phyloP scores from a whole-genome alignment of 1,284 basidiomycete species.

The Melampsora abietis-canadensis region DNA sequence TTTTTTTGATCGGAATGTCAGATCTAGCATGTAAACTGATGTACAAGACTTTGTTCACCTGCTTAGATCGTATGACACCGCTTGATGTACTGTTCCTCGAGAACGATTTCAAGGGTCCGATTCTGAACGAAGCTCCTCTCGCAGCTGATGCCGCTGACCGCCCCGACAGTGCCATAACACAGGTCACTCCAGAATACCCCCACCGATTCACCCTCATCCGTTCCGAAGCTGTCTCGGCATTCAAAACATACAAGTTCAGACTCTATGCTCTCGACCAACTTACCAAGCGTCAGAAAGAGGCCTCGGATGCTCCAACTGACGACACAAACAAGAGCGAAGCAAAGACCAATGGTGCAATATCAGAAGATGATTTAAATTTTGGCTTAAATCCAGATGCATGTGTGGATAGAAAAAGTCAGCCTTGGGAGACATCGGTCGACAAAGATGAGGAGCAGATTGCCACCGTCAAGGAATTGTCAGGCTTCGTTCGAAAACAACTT shows the following conservation, averaged over 20 bases:
- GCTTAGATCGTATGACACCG: slow-evolving; percentile 41
- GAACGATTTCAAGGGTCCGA: slow-evolving; percentile 41
- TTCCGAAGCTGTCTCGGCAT: slow-evolving; percentile 28
- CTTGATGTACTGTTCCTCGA: slow-evolving; percentile 35
- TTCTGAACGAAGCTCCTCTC: slow-evolving; percentile 26
- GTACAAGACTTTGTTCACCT: not conserved
- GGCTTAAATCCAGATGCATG: slow-evolving; percentile 63
- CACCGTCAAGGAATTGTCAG: slow-evolving; percentile 59
- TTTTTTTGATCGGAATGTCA: no score
- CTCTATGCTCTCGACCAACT: slow-evolving; percentile 32
- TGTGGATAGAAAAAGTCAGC: slow-evolving; percentile 55
- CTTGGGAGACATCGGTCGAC: slow-evolving; percentile 46
- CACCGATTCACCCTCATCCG: slow-evolving; percentile 40
- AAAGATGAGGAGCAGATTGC: slow-evolving; percentile 58
- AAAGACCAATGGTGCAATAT: not conserved
- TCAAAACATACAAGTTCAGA: slow-evolving; percentile 38
- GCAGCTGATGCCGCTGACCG: not conserved
- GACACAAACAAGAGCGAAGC: not conserved
- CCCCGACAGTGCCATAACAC: not conserved
- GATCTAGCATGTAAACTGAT: not conserved
- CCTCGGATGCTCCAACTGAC: slow-evolving; percentile 10
- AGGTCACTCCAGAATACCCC: slow-evolving; percentile 27
- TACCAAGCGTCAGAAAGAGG: slow-evolving; percentile 21
- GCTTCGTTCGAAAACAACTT: slow-evolving; percentile 57
- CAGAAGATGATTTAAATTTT: slow-evolving; percentile 57